A percentile compares a stretch with the other conserved stretches of the same genome.
Evolutionary conservation across 108 stramenopile species (phyloP).

Genomic region (Cyclotella cryptica): DNA sequence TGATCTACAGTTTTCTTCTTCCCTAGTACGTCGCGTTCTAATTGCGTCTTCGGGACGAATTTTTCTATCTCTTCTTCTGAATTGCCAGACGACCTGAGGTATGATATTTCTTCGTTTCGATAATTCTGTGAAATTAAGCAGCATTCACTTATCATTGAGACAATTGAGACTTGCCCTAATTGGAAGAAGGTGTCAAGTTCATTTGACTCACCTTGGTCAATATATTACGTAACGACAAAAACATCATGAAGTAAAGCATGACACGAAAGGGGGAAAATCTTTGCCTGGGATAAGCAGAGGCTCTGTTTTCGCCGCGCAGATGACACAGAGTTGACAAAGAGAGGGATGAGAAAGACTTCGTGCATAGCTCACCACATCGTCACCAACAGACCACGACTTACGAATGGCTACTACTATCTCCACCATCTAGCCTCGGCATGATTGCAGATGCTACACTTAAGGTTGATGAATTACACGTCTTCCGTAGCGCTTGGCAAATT

Average conservation of each 20-base stretch:
- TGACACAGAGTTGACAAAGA: not conserved
- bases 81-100: slow-evolving; percentile 15
- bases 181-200: not conserved
- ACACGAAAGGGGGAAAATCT: slow-evolving; percentile 1
- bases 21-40: slow-evolving; percentile 14
- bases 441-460: not conserved
- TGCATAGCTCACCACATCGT: not conserved
- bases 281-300: slow-evolving; percentile 17
- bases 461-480: too few relatives aligned
- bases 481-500: too few relatives aligned
- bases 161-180: not conserved
- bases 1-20: slow-evolving; percentile 14
- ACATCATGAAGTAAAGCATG: slow-evolving; percentile 12
- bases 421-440: slow-evolving; percentile 19
- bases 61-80: slow-evolving; percentile 25
- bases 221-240: slow-evolving; percentile 10
- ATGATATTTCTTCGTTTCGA: slow-evolving; percentile 23
- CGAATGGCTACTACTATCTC: slow-evolving; percentile 20
- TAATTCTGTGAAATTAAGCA: slow-evolving; percentile 4
- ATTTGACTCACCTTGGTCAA: slow-evolving; percentile 14
- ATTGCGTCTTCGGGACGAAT: slow-evolving; percentile 20
- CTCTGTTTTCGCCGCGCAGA: not conserved
- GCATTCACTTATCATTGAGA: not conserved
- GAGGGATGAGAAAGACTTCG: not conserved
- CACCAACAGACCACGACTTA: not conserved